Evolutionary conservation across 257 asterid genomes (phyloP).

Genomic region (Gardenia jasminoides): DNA sequence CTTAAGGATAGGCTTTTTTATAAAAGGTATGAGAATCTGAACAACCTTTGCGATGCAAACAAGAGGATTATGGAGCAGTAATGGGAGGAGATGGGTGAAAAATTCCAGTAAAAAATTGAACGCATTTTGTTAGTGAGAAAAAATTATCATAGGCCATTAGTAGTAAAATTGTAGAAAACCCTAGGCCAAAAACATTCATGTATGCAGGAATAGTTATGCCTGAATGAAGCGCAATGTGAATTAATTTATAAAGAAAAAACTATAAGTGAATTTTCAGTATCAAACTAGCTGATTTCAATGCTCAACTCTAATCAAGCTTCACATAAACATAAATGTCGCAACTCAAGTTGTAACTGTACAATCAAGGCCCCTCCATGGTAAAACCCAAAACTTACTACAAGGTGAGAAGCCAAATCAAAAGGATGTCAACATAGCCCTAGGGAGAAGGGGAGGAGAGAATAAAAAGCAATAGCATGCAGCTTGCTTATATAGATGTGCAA

Average conservation of each 20-base stretch:
- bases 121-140: not conserved
- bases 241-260: not conserved
- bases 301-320: not conserved
- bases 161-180: not conserved
- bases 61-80: not conserved
- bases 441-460: not conserved
- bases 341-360: not conserved
- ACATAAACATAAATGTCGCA: not conserved
- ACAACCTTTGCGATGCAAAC: not conserved
- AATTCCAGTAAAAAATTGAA: not conserved
- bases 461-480: not conserved
- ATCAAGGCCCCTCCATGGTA: too few relatives aligned
- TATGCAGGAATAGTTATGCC: not conserved
- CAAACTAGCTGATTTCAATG: not conserved
- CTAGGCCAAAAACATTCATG: not conserved
- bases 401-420: not conserved
- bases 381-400: not conserved
- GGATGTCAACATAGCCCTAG: not conserved
- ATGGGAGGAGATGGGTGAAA: not conserved
- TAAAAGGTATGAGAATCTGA: not conserved
- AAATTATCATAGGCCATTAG: not conserved
- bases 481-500: not conserved
- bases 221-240: not conserved
- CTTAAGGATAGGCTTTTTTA: not conserved
- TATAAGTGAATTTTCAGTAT: not conserved